Evolutionary conservation across 108 stramenopile species (phyloP).

Genomic region (Chaetoceros tenuissimus): DNA sequence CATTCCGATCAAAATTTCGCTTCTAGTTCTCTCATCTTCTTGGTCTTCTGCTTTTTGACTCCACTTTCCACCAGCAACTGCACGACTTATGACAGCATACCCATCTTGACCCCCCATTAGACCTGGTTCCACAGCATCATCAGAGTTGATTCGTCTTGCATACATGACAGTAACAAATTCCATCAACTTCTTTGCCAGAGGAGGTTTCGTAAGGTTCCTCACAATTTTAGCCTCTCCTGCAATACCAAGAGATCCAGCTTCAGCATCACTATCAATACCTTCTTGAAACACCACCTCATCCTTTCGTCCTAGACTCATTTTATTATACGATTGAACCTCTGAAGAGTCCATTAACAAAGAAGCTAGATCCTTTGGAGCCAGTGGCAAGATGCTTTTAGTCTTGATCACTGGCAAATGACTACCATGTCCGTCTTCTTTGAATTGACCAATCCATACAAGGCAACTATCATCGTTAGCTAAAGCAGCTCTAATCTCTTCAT

Average conservation of each 20-base stretch:
- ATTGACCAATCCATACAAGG: constrained; percentile 58
- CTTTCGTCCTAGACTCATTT: constrained; percentile 72
- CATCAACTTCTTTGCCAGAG: constrained; percentile 45
- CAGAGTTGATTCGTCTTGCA: constrained; percentile 31
- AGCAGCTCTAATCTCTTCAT: constrained; percentile 1
- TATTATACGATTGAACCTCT: constrained; percentile 68
- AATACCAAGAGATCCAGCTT: constrained; percentile 25
- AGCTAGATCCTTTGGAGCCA: constrained; percentile 58
- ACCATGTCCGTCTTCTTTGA: constrained; percentile 42
- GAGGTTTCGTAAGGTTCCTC: constrained; percentile 62
- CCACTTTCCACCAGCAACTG: constrained; percentile 33
- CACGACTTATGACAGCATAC: constrained; percentile 77
- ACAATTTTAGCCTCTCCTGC: constrained; percentile 71
- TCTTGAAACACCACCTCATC: constrained; percentile 40
- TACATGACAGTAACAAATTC: constrained; percentile 72
- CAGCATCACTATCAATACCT: constrained; percentile 18
- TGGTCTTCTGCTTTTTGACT: constrained; percentile 6
- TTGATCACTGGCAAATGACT: constrained; percentile 64
- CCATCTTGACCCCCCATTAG: constrained; percentile 8
- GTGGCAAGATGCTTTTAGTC: constrained; percentile 49
- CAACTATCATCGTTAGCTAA: constrained; percentile 20
- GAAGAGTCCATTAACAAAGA: constrained; percentile 72
- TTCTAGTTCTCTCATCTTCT: constrained; percentile 21
- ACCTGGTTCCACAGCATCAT: constrained; percentile 10
- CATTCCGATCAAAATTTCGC: constrained; percentile 80